Percentiles rank a stretch among this genome's conserved stretches.
These are phyloP conservation scores for Penicillium maclennaniae DNA, from an alignment of 495 filamentous ascomycete species.

Conservation along the genomic window DNA sequence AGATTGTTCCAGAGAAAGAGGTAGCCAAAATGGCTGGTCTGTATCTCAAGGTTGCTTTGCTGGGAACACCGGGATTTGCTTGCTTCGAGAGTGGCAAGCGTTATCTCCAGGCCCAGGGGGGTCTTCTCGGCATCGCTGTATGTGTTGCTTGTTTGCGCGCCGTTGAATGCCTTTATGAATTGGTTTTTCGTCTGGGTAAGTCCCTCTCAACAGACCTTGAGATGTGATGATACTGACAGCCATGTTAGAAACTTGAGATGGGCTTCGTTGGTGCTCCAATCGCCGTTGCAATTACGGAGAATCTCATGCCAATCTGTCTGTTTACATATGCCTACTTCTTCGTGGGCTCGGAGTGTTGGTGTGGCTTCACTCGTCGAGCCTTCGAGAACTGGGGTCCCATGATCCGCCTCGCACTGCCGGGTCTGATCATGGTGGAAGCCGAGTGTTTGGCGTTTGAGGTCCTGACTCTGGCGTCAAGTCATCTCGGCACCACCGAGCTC, in stretches of 20 bases:
- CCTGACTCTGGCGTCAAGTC: constrained; percentile 66
- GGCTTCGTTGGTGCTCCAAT: constrained; percentile 83
- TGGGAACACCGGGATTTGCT: constrained; percentile 68
- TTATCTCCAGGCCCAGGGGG: constrained; percentile 72
- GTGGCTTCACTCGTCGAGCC: constrained; percentile 66
- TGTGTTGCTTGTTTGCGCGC: constrained; percentile 64
- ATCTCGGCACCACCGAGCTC: constrained; percentile 64
- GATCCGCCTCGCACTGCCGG: constrained; percentile 79
- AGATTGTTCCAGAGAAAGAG: constrained; percentile 62
- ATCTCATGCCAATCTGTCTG: constrained; percentile 70
- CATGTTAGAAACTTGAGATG: constrained; percentile 56
- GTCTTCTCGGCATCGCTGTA: constrained; percentile 65
- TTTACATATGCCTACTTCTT: constrained; percentile 64
- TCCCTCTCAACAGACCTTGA: constrained; percentile 1
- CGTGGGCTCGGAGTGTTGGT: constrained; percentile 66
- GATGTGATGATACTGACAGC: constrained; percentile 6
- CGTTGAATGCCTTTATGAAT: constrained; percentile 68
- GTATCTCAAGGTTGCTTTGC: constrained; percentile 62
- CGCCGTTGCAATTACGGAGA: constrained; percentile 78
- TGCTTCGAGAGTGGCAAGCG: constrained; percentile 70
- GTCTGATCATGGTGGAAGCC: constrained; percentile 88
- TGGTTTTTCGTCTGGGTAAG: constrained; percentile 71
- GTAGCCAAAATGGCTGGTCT: constrained; percentile 60
- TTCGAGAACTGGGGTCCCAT: constrained; percentile 83
- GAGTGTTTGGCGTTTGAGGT: constrained; percentile 86